phyloP scores from a whole-genome alignment of 768 basidiomycete genomes.

The Hygrophoropsis aurantiaca region DNA sequence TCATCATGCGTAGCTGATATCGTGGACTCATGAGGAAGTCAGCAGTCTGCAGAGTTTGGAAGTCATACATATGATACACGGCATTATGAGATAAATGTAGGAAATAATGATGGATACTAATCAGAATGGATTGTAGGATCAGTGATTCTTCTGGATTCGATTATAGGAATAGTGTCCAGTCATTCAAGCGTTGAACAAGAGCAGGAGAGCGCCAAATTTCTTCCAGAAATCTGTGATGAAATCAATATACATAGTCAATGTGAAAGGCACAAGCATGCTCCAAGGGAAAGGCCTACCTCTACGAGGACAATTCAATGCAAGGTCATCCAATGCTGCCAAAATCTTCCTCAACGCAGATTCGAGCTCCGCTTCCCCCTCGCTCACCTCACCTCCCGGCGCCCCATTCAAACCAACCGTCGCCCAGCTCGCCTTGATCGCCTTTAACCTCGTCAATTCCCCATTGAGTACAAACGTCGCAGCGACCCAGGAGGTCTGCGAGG shows the following conservation, averaged over 20 bases:
- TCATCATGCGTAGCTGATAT: too few species aligned
- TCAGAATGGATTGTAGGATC: too few species aligned
- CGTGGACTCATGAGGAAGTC: too few species aligned
- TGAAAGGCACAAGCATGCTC: background rate
- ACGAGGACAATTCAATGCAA: conserved; percentile 16
- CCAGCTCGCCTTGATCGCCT: conserved; percentile 2
- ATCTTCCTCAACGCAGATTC: conserved; percentile 14
- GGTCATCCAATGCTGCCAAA: conserved; percentile 11
- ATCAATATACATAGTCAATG: background rate
- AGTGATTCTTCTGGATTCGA: too few species aligned
- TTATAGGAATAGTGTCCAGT: too few species aligned
- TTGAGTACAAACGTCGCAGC: conserved; percentile 17
- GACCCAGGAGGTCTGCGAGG: conserved; percentile 22
- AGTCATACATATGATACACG: too few species aligned
- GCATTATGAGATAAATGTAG: too few species aligned
- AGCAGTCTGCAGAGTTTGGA: too few species aligned
- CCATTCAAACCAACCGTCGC: background rate
- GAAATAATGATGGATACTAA: too few species aligned
- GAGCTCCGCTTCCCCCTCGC: conserved; percentile 11
- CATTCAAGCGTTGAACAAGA: too few species aligned
- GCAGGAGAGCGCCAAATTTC: conserved; percentile 23
- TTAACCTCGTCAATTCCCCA: conserved; percentile 19
- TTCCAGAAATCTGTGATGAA: conserved; percentile 16
- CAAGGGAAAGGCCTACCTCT: conserved; percentile 22
- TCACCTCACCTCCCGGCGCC: background rate